These are phyloP conservation scores for Colletotrichum camelliae DNA, from an alignment of 2,329 filamentous ascomycete genomes.

Conservation along the genomic window DNA sequence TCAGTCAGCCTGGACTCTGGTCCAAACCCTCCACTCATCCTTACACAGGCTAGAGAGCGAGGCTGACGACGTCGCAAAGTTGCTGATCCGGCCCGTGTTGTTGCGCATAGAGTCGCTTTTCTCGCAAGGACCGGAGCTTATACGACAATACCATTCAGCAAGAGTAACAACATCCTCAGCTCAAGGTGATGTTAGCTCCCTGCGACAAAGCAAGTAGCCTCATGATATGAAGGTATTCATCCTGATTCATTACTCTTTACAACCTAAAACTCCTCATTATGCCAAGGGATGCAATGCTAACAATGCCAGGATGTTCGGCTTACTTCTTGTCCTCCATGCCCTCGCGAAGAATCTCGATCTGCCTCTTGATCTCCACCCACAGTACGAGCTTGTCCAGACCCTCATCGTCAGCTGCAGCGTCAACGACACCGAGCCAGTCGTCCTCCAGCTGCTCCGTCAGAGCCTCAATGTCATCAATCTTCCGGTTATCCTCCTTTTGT, in stretches of 20 bases:
- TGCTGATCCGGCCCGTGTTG: slow-evolving; percentile 39
- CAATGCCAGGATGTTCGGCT: background rate
- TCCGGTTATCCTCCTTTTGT: slow-evolving; percentile 24
- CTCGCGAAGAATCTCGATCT: slow-evolving; percentile 64
- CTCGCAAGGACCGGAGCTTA: slow-evolving; percentile 32
- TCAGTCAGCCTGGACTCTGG: slow-evolving; percentile 37
- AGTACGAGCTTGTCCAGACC: slow-evolving; percentile 57
- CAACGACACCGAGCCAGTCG: slow-evolving; percentile 40
- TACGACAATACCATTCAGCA: background rate
- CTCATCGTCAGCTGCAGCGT: slow-evolving; percentile 26
- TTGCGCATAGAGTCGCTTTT: slow-evolving; percentile 46
- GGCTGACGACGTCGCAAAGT: slow-evolving; percentile 33
- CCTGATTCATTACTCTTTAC: background rate
- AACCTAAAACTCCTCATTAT: background rate
- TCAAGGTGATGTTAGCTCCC: background rate
- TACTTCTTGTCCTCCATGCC: slow-evolving; percentile 53
- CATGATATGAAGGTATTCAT: background rate
- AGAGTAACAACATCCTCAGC: background rate
- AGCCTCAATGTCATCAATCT: slow-evolving; percentile 30
- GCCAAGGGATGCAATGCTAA: background rate
- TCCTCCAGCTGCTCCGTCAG: slow-evolving; percentile 37
- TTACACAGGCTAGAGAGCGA: slow-evolving; percentile 37
- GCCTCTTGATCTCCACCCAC: slow-evolving; percentile 68
- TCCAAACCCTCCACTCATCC: slow-evolving; percentile 41
- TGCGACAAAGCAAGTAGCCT: background rate